phyloP scores from a whole-genome alignment of 208 protist species.

The Trypanosoma mega region DNA sequence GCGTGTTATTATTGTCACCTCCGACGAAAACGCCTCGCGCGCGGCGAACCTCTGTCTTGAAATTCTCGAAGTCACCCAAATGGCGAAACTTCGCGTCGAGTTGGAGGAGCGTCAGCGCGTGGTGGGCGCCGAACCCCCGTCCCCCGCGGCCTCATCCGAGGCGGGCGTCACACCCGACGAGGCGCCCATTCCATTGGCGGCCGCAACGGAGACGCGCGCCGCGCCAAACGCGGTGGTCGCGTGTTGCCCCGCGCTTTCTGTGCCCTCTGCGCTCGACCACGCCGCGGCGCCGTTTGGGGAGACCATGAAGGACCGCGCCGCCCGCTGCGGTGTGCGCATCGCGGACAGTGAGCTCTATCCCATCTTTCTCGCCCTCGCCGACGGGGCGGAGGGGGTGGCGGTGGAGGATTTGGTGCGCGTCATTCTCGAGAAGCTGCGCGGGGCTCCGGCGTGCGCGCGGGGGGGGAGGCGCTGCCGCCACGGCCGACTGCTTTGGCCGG shows the following conservation, averaged over 20 bases:
- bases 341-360: slow-evolving; percentile 34
- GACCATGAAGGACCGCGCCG: slow-evolving; percentile 22
- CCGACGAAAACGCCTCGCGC: slow-evolving; percentile 27
- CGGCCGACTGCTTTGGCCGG: slow-evolving; percentile 35
- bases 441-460: slow-evolving; percentile 7
- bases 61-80: slow-evolving; percentile 42
- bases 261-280: slow-evolving; percentile 1
- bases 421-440: slow-evolving; percentile 42
- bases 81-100: slow-evolving; percentile 43
- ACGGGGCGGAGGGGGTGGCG: slow-evolving; percentile 27
- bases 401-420: slow-evolving; percentile 43
- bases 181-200: too few relatives aligned
- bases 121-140: background rate
- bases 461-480: slow-evolving; percentile 7
- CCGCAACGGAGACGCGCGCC: background rate
- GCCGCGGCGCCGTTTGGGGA: slow-evolving; percentile 21
- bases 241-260: background rate
- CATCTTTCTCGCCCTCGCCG: slow-evolving; percentile 46
- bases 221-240: background rate
- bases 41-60: slow-evolving; percentile 35
- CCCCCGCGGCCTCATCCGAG: slow-evolving; percentile 9
- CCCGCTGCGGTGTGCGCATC: slow-evolving; percentile 28
- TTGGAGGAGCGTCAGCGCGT: slow-evolving; percentile 33
- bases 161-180: slow-evolving; percentile 4
- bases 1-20: slow-evolving; percentile 63